Conservation (phyloP, 306 rosid genomes). For the Cotoneaster glaucophyllus region DNA sequence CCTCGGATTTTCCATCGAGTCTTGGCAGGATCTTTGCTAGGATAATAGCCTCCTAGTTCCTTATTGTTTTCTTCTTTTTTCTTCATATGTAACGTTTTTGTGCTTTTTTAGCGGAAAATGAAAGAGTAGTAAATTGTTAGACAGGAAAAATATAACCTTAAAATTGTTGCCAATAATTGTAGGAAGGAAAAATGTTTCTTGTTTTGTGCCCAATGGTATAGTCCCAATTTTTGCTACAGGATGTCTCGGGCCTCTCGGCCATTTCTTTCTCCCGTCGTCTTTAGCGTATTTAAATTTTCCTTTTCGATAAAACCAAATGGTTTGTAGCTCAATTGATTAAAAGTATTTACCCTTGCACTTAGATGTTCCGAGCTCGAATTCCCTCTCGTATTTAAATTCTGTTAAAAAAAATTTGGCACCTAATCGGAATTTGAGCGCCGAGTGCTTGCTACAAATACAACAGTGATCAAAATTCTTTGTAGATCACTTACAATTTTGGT, state of each 20-base stretch:
- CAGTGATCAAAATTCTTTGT: background rate
- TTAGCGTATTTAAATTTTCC: background rate
- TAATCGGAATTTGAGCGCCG: background rate
- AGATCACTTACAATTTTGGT: background rate
- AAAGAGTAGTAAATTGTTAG: constrained; percentile 24
- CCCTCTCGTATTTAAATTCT: background rate
- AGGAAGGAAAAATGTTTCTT: constrained; percentile 12
- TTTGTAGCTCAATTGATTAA: no score
- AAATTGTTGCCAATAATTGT: constrained; percentile 32
- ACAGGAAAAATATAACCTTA: background rate
- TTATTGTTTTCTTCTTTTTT: background rate
- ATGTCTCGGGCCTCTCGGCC: background rate
- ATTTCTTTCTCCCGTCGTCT: background rate
- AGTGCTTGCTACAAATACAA: background rate
- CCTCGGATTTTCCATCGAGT: constrained; percentile 20
- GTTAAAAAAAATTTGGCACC: background rate
- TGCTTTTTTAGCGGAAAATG: constrained; percentile 15
- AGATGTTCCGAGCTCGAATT: background rate
- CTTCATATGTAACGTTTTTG: background rate
- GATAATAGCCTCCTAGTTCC: constrained; percentile 13
- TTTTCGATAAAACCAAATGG: no score
- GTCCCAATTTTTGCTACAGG: background rate
- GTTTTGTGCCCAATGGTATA: background rate
- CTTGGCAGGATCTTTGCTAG: constrained; percentile 29
- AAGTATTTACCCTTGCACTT: background rate